Evolutionary conservation across 2,329 filamentous ascomycete species (phyloP).

Genomic region (Pleurostoma richardsiae): DNA sequence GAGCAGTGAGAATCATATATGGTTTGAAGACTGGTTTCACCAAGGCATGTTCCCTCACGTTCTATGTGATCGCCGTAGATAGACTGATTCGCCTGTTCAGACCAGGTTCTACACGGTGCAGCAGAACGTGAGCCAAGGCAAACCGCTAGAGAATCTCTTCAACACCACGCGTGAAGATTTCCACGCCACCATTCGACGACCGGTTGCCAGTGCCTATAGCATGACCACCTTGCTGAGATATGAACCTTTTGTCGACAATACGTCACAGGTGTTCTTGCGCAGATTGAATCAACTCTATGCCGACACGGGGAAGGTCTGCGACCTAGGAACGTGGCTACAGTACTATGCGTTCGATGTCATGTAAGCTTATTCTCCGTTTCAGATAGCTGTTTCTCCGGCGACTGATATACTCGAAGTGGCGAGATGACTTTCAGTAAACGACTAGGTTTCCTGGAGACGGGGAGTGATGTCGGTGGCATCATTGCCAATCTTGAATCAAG

Average conservation of each 20-base stretch:
- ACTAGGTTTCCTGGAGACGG: slow-evolving; percentile 56
- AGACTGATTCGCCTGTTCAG: neutral
- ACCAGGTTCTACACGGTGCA: neutral
- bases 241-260: slow-evolving; percentile 3
- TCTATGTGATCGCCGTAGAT: neutral
- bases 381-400: no score
- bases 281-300: neutral
- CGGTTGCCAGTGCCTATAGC: slow-evolving; percentile 1
- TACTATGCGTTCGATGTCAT: slow-evolving; percentile 63
- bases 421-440: slow-evolving; percentile 56
- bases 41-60: neutral
- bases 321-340: slow-evolving; percentile 45
- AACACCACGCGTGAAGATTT: neutral
- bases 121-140: neutral
- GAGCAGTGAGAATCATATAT: neutral
- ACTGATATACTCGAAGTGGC: slow-evolving; percentile 18
- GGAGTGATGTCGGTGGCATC: slow-evolving; percentile 58
- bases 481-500: slow-evolving; percentile 23
- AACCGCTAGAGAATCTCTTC: neutral
- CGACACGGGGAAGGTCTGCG: neutral
- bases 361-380: neutral
- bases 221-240: slow-evolving; percentile 5
- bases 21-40: neutral
- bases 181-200: neutral
- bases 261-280: neutral